Base-by-base conservation (phyloP, 2,329 filamentous ascomycete species). In the Lachnellula cervina region DNA sequence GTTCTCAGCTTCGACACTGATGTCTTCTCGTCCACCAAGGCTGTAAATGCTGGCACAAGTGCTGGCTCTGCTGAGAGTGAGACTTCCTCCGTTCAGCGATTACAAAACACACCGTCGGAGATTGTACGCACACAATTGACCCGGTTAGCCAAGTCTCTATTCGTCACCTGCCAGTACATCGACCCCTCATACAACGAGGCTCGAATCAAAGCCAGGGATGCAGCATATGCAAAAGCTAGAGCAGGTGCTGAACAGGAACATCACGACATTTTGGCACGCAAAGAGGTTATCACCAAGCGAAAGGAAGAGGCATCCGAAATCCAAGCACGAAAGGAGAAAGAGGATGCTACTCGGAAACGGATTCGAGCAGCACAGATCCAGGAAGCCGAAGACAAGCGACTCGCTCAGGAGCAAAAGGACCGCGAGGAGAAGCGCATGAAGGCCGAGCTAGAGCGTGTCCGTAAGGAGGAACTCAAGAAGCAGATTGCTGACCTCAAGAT, bases 1-100 rank as follows among this genome's bases (percentile, higher is more conserved):
- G 89, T 97, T 49, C 83, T 99, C 58, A 97, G 91, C 72, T 99
- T 99, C 67, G 94, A 99, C 73, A 95, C 90, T 53, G 94, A 99
- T 72, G 91, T 99, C 63, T 97, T 99, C 80, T 96, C 94, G 37
- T 97, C 94, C 16, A 86, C 92, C 69, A 97, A 96, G 80, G 90
- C 93, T 63, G 82, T 90, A 59, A 90, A 96, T 74, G 81, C 89
- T 61, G 91, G 92, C 61, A 91, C 90, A 64, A 83, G 81, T 55
- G 85, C 89, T 59, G 92, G 92, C 58, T 96, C 93, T 54, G 89
- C 93, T 47, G 94, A 97, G 76, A 83, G 79, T 61, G 92, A 97
- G 70, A 80, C 82, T 54, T 86, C 88, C 68, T 88, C 89, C 50
- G 89, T 97, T 38, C 94, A 99, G 77, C 89, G 92, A 67, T 85